A percentile compares a stretch with the other conserved stretches of the same genome.
Conservation (phyloP, 441 rosid species). For the Erodium texanum region DNA sequence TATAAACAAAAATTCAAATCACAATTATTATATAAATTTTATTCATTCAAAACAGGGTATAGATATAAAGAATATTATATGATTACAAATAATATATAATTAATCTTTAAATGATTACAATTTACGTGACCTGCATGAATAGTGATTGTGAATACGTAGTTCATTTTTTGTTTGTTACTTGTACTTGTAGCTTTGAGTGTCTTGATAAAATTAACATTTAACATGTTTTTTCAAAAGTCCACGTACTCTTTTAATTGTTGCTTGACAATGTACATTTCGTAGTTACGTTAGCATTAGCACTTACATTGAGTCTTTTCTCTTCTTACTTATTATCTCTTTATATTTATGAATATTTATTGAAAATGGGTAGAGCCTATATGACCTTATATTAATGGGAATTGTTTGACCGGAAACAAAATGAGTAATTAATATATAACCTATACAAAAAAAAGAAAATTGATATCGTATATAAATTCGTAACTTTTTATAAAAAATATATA, state of each 20-base stretch:
- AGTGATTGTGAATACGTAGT: background rate
- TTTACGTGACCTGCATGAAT: background rate
- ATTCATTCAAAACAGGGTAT: too few relatives aligned
- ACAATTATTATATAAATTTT: too few relatives aligned
- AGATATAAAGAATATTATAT: too few relatives aligned
- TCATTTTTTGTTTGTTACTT: background rate
- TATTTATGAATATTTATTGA: background rate
- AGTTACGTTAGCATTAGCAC: background rate
- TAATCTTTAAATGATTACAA: too few relatives aligned
- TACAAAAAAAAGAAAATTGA: too few relatives aligned
- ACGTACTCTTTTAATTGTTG: background rate
- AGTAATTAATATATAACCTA: too few relatives aligned
- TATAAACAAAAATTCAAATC: too few relatives aligned
- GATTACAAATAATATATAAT: too few relatives aligned
- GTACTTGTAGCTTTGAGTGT: background rate
- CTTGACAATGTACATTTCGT: background rate
- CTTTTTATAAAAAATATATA: too few relatives aligned
- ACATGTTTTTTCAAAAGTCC: background rate
- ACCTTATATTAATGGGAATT: background rate
- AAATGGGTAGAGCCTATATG: background rate
- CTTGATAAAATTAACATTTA: background rate
- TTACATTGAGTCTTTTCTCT: background rate
- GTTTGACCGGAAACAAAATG: background rate
- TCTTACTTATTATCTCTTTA: background rate
- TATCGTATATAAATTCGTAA: too few relatives aligned